These are phyloP conservation scores for Microstegium vimineum DNA, from an alignment of 176 grass and related monocot genomes.

Conservation along the genomic window DNA sequence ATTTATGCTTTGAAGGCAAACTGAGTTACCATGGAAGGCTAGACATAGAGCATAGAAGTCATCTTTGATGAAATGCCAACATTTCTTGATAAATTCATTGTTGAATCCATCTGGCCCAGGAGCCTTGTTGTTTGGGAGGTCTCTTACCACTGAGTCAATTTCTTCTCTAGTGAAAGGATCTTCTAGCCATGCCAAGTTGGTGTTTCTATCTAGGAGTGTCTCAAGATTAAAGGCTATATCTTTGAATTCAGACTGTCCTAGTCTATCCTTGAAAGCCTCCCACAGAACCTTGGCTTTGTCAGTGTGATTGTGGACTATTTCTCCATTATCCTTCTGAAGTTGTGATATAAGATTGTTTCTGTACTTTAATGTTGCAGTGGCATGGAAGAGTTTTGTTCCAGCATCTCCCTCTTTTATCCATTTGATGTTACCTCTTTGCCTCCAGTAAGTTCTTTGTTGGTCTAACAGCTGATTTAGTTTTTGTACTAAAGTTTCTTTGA, in stretches of 20 bases:
- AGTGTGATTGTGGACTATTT: accelerated
- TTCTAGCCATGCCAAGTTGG: too few species aligned
- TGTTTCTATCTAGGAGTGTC: accelerated
- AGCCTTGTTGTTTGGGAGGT: accelerated
- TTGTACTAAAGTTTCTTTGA: not conserved
- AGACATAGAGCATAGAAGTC: too few species aligned
- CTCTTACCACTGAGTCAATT: accelerated
- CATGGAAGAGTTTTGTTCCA: too few species aligned
- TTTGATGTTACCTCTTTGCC: too few species aligned
- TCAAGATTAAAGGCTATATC: too few species aligned
- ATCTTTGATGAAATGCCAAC: too few species aligned
- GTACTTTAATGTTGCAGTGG: too few species aligned
- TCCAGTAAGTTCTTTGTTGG: not conserved
- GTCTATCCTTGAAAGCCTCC: not conserved
- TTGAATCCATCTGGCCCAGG: not conserved
- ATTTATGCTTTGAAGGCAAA: too few species aligned
- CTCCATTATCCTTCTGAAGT: accelerated
- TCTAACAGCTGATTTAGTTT: accelerated
- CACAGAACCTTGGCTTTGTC: not conserved
- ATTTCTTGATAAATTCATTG: not conserved
- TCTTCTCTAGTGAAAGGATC: accelerated
- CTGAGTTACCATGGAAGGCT: too few species aligned
- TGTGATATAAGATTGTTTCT: too few species aligned
- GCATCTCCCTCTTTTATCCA: too few species aligned
- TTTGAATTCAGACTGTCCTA: not conserved